Percentiles rank a stretch among this genome's conserved stretches.
phyloP scores from a whole-genome alignment of 352 stramenopile genomes.

The Phytophthora vignae region DNA sequence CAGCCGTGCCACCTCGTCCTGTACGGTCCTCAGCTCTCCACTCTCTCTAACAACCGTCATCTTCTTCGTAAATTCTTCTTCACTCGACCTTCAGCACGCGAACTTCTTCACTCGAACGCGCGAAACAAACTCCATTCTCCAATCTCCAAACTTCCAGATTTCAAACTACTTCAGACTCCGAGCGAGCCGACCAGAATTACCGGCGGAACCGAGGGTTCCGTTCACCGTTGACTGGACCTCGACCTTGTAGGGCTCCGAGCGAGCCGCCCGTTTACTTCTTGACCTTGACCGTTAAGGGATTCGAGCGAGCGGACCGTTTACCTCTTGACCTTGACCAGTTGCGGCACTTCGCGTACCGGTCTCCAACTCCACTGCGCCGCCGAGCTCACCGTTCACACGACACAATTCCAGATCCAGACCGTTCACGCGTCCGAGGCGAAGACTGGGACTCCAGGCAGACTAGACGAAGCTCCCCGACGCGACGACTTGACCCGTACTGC shows the following conservation, averaged over 20 bases:
- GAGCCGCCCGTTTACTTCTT: background rate
- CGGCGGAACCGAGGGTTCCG: background rate
- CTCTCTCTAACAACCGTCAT: background rate
- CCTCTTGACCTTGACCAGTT: too few species aligned
- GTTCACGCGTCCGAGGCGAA: too few species aligned
- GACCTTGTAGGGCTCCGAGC: background rate
- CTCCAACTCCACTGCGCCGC: background rate
- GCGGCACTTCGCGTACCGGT: too few species aligned
- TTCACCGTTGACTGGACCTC: background rate
- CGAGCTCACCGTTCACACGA: too few species aligned
- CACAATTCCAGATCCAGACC: too few species aligned
- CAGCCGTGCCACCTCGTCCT: background rate
- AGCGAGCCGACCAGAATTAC: background rate
- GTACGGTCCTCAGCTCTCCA: background rate
- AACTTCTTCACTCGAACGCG: background rate
- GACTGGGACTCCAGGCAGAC: too few species aligned
- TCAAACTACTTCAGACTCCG: background rate
- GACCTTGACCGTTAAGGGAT: too few species aligned
- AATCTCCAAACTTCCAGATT: background rate
- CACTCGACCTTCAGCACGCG: background rate
- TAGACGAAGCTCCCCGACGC: too few species aligned
- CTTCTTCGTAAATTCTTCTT: background rate
- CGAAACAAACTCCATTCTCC: too few species aligned
- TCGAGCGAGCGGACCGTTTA: too few species aligned
- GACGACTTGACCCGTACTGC: too few species aligned